These are phyloP conservation scores for Xylaria sp. DNA, from an alignment of 2,329 filamentous ascomycete genomes.

Conservation along the genomic window DNA sequence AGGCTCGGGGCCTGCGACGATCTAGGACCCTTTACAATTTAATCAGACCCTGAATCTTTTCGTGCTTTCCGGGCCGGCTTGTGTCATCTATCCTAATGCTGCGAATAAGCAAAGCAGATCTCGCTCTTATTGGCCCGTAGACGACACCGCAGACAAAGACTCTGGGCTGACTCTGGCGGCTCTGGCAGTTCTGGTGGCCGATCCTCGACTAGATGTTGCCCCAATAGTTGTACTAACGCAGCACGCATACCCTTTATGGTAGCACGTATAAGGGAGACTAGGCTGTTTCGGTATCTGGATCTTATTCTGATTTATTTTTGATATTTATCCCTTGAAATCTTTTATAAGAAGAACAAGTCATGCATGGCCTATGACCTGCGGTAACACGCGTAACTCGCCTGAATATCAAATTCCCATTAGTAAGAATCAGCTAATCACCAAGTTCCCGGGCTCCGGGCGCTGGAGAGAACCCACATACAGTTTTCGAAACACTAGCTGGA, in stretches of 20 bases:
- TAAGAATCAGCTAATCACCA: not conserved
- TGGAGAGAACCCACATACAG: not conserved
- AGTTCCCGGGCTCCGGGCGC: not conserved
- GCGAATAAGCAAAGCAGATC: constrained; percentile 18
- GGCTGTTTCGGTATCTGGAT: no score
- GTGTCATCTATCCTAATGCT: constrained; percentile 8
- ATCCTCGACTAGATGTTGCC: not conserved
- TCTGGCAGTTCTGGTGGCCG: no score
- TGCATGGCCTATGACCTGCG: not conserved
- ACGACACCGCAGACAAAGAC: not conserved
- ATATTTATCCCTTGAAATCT: no score
- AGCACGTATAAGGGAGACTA: no score
- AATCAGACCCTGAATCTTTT: not conserved
- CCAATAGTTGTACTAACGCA: not conserved
- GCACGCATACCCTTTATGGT: no score
- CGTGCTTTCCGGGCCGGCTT: constrained; percentile 6
- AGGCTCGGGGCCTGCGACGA: not conserved
- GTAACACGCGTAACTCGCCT: not conserved
- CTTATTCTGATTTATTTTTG: no score
- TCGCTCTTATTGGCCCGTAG: constrained; percentile 10
- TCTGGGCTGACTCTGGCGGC: not conserved
- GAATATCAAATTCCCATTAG: not conserved
- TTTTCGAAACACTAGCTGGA: not conserved
- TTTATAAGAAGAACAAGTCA: no score
- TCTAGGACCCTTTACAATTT: no score